Conservation (phyloP, 1,284 basidiomycete genomes). For the Mycosarcoma mackinlayi region DNA sequence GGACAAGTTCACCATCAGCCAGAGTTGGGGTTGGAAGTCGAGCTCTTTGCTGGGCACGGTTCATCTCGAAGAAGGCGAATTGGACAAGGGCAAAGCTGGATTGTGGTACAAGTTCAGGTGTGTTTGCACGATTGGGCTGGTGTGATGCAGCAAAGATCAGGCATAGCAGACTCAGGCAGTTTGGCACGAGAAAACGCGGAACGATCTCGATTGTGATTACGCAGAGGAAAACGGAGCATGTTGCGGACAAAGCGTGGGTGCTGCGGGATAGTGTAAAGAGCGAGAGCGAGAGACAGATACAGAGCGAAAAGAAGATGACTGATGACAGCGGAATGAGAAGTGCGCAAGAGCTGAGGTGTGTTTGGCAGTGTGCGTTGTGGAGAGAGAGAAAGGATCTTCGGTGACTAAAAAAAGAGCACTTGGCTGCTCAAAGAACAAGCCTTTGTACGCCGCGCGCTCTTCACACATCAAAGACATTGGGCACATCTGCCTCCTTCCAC, state of each 20-base stretch:
- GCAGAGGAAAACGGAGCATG: no score
- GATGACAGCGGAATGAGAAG: no score
- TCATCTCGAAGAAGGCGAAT: conserved; percentile 71
- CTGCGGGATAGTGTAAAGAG: no score
- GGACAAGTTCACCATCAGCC: conserved; percentile 80
- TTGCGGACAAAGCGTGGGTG: no score
- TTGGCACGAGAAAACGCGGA: not conserved
- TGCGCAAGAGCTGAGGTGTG: no score
- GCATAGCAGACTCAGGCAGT: not conserved
- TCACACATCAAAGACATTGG: conserved; percentile 45
- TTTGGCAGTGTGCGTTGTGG: no score
- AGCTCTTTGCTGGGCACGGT: conserved; percentile 66
- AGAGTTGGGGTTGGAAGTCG: conserved; percentile 72
- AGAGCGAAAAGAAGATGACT: no score
- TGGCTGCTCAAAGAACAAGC: not conserved
- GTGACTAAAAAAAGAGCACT: no score
- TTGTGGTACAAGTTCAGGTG: conserved; percentile 46
- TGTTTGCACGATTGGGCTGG: conserved; percentile 51
- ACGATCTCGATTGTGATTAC: no score
- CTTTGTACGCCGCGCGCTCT: no score
- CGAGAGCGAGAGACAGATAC: no score
- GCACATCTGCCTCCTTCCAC: conserved; percentile 25
- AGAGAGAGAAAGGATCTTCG: not conserved
- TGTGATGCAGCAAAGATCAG: conserved; percentile 5
- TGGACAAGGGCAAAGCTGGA: conserved; percentile 62